Evolutionary conservation across 306 rosid genomes (phyloP), one percentile per base, ranked within the genome.

Genomic region (Casuarina glauca): DNA sequence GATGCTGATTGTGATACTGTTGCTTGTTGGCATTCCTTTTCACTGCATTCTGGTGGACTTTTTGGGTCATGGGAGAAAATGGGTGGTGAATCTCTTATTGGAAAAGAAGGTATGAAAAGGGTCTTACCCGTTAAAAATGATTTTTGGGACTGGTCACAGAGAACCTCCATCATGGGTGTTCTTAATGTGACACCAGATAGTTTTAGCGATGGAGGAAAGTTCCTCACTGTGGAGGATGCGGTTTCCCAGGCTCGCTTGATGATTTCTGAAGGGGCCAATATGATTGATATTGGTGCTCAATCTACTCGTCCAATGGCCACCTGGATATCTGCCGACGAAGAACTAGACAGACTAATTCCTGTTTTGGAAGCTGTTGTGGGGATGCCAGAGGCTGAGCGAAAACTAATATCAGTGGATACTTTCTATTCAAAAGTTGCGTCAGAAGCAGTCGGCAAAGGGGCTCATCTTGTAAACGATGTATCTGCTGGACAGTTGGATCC

Each of bases 111-210:
- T 54, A 69, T 95, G 86, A 85, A 72, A 84, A 87, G 98, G 81
- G 97, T 95, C 70, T 83, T 92, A 75, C 97, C 98, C 12, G 41
- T 89, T 74, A 87, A 87, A 70, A 84, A 83, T 61, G 84, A 81
- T 72, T 85, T 92, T 55, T 85, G 89, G 86, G 93, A 95, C 55
- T 89, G 97, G 95, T 87, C 98, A 0, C 64, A 32, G 50, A 92
- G 83, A 82, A 89, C 96, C 62, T 87, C 78, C 38, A 80, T 92
- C 73, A 92, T 91, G 97, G 97, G 96, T 45, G 72, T 95, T 73
- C 93, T 95, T 81, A 95, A 95, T 86, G 78, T 95, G 82, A 92
- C 97, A 41, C 98, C 97, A 19, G 98, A 95, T 86, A 89, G 97
- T 84, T 95, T 95, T 81, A 87, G 97, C 63, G 97, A 95, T 77